Base-by-base conservation (phyloP, 2,329 filamentous ascomycete genomes). In the Reticulascus tulasneorum region DNA sequence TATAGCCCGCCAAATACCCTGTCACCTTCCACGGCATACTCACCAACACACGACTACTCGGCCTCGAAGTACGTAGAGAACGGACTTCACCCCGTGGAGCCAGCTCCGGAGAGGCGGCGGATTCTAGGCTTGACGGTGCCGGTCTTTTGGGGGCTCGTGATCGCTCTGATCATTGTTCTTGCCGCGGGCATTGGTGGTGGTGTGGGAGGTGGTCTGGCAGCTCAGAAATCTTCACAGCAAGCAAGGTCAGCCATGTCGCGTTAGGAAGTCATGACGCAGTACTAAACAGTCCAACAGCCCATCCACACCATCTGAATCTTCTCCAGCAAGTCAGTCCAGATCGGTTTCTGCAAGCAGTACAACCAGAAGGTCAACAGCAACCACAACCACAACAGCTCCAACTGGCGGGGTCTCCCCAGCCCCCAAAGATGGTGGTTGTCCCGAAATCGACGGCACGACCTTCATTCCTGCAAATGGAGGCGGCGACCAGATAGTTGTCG, bases 71-170 rank as follows among this genome's bases (percentile, higher is more conserved):
- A 23, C 23, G 6, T 26, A 12, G 21, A 32, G 17, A 32, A 13
- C 7, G 23, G 22, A 15, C 16, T 25, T 11, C 17, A 33, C 23
- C 12, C 21, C 28, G 18, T 21, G 22, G 23, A 23, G 1, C 16
- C 38, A 11, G 7, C 12, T n/a, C 10, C n/a, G 0, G 18, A 20
- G 10, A 30, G 18, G 27, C 38, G 38, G 4, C 35, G 38, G 2
- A 37, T 49, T n/a, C 27, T 47, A 16, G 46, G 47, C 6, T 31
- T 50, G 15, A 33, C 42, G 5, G 45, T 49, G 16, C 35, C 38
- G 7, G 15, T 38, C 5, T 50, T 49, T 23, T 50, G 47, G 47
- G 27, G 24, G 5, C 17, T 49, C 7, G 15, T 49, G 11, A 28
- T 43, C 10, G 23, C 23, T 4, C 13, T 48, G 20, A 36, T 46